Base-by-base conservation (phyloP, 768 basidiomycete genomes). In the Obba rivulosa region DNA sequence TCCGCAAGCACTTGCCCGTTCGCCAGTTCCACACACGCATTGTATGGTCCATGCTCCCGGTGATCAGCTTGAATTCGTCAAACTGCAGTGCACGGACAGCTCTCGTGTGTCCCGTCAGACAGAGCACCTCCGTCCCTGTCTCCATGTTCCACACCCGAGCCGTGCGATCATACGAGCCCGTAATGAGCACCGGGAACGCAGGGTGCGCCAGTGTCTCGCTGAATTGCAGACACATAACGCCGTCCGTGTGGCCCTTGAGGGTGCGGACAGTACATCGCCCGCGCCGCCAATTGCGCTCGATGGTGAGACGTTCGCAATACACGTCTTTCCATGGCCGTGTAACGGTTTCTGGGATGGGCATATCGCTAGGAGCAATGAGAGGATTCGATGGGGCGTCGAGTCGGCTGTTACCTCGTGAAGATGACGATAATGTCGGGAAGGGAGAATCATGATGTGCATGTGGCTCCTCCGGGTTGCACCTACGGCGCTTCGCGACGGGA, bases 311-410 rank as follows among this genome's bases (percentile, higher is more conserved):
- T 65, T 99, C 96, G 62, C 88, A 91, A 67, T 98, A 99, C 17
- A 99, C 95, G 55, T 89, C 85, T 65, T 99, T 99, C 96, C 96
- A 99, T 0, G 95, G 96, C 38, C 93, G 81, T 14, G 91, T 94
- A 51, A 78, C 57, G 14, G 72, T 69, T 21, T 66, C 42, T 1
- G 49, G 38, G 13, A 50, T 28, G 5, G 54, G 46, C 5, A 49
- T 35, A 42, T 54, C 25, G 43, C 44, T 25, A 39, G 51, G 52
- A 31, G 63, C 54, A 25, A 56, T 43, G 39, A 58, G 66, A 55
- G 47, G 65, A 60, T 53, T 63, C 57, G 46, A 65, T 53, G 41
- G 47, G 3, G 46, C 43, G 18, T 18, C 5, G 28, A 45, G 39
- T 43, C 25, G 49, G 34, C 31, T 46, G 34, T 22, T 35, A 2